phyloP scores from a whole-genome alignment of 768 basidiomycete genomes.

The Chalciporus piperatus region DNA sequence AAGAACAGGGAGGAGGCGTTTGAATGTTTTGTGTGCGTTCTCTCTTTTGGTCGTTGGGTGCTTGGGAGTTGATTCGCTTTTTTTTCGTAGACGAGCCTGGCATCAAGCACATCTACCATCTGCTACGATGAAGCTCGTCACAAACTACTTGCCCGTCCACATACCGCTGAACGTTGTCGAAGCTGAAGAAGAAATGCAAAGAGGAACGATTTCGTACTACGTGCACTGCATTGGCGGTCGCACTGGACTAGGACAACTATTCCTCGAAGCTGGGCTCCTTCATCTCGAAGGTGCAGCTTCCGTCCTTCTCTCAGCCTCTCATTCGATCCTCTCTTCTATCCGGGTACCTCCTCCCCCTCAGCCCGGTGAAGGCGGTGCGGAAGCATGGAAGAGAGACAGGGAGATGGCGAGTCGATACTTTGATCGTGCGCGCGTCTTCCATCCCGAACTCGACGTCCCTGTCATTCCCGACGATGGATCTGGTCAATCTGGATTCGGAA shows the following conservation, averaged over 20 bases:
- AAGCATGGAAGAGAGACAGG: slow-evolving; percentile 73
- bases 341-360: slow-evolving; percentile 57
- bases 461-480: slow-evolving; percentile 50
- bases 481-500: slow-evolving; percentile 23
- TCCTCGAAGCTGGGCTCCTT: slow-evolving; percentile 74
- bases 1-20: slow-evolving; percentile 77
- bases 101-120: slow-evolving; percentile 72
- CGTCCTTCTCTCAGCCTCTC: slow-evolving; percentile 67
- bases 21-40: slow-evolving; percentile 72
- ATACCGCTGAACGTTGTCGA: slow-evolving; percentile 37
- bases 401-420: slow-evolving; percentile 70
- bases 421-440: slow-evolving; percentile 60
- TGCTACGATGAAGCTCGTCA: slow-evolving; percentile 73
- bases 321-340: slow-evolving; percentile 75
- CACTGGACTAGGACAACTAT: slow-evolving; percentile 68
- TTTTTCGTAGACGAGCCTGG: slow-evolving; percentile 67
- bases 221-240: slow-evolving; percentile 64
- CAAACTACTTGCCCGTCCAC: slow-evolving; percentile 66
- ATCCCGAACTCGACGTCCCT: slow-evolving; percentile 68
- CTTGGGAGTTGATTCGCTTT: background rate
- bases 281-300: slow-evolving; percentile 80
- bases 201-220: slow-evolving; percentile 60
- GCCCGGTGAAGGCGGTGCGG: slow-evolving; percentile 55
- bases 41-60: background rate
- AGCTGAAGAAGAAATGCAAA: slow-evolving; percentile 37